These are phyloP conservation scores for Rhododendron henanense DNA, from an alignment of 148 eudicot genomes.

Conservation along the genomic window DNA sequence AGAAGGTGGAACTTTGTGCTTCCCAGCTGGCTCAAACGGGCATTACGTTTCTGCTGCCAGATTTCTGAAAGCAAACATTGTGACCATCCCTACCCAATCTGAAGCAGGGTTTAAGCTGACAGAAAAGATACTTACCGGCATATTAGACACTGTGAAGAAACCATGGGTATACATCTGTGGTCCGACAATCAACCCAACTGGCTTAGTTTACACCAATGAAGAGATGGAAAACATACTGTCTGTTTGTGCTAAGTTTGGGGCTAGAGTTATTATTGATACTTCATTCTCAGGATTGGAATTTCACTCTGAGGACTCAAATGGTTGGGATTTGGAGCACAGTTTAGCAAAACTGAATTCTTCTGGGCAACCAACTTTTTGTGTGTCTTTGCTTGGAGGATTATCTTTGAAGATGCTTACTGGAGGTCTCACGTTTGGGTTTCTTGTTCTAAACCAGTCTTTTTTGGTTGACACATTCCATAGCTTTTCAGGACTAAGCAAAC, in stretches of 20 bases:
- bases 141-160: conserved; percentile 48
- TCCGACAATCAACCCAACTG: conserved; percentile 87
- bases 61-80: conserved; percentile 65
- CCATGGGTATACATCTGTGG: conserved; percentile 96
- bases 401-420: conserved; percentile 83
- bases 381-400: conserved; percentile 77
- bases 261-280: conserved; percentile 81
- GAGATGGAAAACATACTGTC: conserved; percentile 64
- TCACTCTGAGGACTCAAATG: conserved; percentile 38
- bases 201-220: conserved; percentile 69
- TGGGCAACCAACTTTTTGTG: conserved; percentile 46
- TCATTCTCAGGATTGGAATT: conserved; percentile 84
- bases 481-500: conserved; percentile 71
- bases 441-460: conserved; percentile 59
- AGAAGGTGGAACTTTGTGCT: conserved; percentile 92
- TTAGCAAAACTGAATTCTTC: conserved; percentile 46
- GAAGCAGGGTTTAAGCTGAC: conserved; percentile 74
- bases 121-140: conserved; percentile 38
- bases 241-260: conserved; percentile 77
- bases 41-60: conserved; percentile 77
- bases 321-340: conserved; percentile 69
- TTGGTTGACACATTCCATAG: conserved; percentile 55
- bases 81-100: conserved; percentile 48
- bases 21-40: conserved; percentile 90
- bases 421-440: conserved; percentile 77